phyloP scores from a whole-genome alignment of 2,329 filamentous ascomycete species.

The Mollisia scopiformis region DNA sequence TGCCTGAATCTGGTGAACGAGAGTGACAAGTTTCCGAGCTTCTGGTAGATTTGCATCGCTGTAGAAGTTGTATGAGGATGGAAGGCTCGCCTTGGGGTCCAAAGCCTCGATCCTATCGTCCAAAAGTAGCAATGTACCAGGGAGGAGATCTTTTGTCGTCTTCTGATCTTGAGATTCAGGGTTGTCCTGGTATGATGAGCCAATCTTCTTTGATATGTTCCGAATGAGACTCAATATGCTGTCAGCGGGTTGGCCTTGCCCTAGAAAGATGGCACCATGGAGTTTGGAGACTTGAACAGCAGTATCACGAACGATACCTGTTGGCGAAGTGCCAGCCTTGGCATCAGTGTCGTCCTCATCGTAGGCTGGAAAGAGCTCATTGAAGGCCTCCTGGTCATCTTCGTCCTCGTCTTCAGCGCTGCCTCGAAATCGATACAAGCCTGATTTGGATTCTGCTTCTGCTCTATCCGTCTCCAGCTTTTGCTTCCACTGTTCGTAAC shows the following conservation, averaged over 20 bases:
- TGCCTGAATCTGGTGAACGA: conserved; percentile 69
- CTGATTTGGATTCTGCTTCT: conserved; percentile 72
- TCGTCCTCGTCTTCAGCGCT: conserved; percentile 77
- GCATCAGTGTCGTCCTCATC: conserved; percentile 48
- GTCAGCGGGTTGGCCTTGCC: conserved; percentile 20
- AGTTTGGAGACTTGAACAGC: conserved; percentile 62
- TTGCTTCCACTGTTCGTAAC: conserved; percentile 81
- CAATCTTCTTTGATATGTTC: conserved; percentile 30
- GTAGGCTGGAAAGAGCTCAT: conserved; percentile 80
- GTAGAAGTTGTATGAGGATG: conserved; percentile 82
- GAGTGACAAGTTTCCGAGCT: conserved; percentile 69
- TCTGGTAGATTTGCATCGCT: conserved; percentile 77
- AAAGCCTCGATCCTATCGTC: conserved; percentile 61
- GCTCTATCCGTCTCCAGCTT: conserved; percentile 77
- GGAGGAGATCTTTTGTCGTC: conserved; percentile 60
- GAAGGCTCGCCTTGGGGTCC: conserved; percentile 39
- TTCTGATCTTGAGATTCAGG: conserved; percentile 31
- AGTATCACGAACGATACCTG: conserved; percentile 27
- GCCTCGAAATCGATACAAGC: conserved; percentile 83
- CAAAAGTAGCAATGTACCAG: conserved; percentile 67
- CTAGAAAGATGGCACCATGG: conserved; percentile 51
- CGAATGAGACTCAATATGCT: conserved; percentile 34
- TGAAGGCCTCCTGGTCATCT: conserved; percentile 73
- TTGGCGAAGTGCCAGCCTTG: conserved; percentile 19
- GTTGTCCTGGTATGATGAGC: conserved; percentile 22